Evolutionary conservation across 495 filamentous ascomycete species (phyloP), one percentile per base, ranked within the genome.

Genomic region (Aspergillus coremiiformis): DNA sequence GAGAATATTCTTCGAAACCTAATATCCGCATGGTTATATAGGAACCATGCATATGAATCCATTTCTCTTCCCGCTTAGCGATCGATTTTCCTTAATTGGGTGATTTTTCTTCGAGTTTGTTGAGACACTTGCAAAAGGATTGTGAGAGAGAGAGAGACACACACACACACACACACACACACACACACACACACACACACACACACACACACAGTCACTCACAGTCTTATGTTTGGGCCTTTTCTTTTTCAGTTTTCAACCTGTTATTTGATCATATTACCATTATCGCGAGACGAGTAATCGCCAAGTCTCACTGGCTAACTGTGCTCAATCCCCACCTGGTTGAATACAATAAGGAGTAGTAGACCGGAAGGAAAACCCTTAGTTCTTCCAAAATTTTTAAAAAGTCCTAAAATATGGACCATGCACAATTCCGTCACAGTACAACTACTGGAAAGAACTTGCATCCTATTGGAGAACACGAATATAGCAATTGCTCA

Each of bases 181-280:
- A n/a, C n/a, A n/a, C n/a, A n/a, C n/a, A n/a, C n/a, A n/a, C n/a
- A n/a, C n/a, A n/a, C n/a, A n/a, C n/a, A n/a, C n/a, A n/a, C n/a
- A n/a, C n/a, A n/a, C n/a, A n/a, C n/a, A n/a, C n/a, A n/a, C n/a
- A n/a, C n/a, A n/a, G n/a, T n/a, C 21, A 41, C 19, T 19, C n/a
- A 21, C 37, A n/a, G 17, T 41, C 6, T 21, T 41, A 41, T 19
- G 37, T 41, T 41, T 41, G 37, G n/a, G 35, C 5, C 19, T 41
- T 22, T 29, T 23, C 12, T 23, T 24, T 52, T 15, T 3, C 43
- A 14, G 17, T 15, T 32, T 30, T 35, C 27, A 2, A 10, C 7
- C 22, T 24, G 20, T 35, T 11, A 46, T 57, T 15, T 6, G 1
- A 41, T 49, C 41, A 49, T 42, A 30, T 48, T 56, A 44, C 41